Percentiles rank a stretch among this genome's conserved stretches.
Conservation (phyloP, 768 basidiomycete species). For the Polyporus arcularius region DNA sequence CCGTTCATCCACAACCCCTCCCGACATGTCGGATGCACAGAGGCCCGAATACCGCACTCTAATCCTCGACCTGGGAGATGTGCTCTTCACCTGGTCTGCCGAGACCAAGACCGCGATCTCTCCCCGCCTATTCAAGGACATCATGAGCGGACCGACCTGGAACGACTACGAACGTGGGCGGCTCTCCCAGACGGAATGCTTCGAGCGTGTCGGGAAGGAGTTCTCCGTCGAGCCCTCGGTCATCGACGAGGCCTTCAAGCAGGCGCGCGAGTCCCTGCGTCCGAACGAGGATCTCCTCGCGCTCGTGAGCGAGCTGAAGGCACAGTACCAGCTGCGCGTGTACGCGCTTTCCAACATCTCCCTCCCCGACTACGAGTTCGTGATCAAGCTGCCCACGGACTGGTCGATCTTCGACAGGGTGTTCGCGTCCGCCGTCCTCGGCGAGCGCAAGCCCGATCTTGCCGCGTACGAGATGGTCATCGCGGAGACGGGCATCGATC, state of each 20-base stretch:
- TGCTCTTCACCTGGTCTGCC: conserved; percentile 56
- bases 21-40: not conserved
- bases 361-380: conserved; percentile 44
- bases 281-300: conserved; percentile 40
- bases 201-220: conserved; percentile 40
- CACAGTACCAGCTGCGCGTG: conserved; percentile 37
- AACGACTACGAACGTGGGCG: conserved; percentile 54
- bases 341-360: conserved; percentile 61
- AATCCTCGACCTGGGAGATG: conserved; percentile 59
- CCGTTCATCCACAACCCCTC: too few species aligned
- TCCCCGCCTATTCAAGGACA: conserved; percentile 40
- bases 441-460: conserved; percentile 58
- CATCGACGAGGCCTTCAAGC: conserved; percentile 45
- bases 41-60: conserved; percentile 28
- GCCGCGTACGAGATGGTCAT: conserved; percentile 55
- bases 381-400: conserved; percentile 44
- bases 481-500: conserved; percentile 45
- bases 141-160: conserved; percentile 50
- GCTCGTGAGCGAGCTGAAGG: conserved; percentile 48
- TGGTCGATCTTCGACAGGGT: conserved; percentile 55
- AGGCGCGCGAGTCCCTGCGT: conserved; percentile 49
- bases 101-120: conserved; percentile 46
- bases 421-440: conserved; percentile 51
- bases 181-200: conserved; percentile 46
- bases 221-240: conserved; percentile 39